Percentiles rank a stretch among this genome's conserved stretches.
Conservation (phyloP, 208 protist species). For the Trypanosoma scelopori region DNA sequence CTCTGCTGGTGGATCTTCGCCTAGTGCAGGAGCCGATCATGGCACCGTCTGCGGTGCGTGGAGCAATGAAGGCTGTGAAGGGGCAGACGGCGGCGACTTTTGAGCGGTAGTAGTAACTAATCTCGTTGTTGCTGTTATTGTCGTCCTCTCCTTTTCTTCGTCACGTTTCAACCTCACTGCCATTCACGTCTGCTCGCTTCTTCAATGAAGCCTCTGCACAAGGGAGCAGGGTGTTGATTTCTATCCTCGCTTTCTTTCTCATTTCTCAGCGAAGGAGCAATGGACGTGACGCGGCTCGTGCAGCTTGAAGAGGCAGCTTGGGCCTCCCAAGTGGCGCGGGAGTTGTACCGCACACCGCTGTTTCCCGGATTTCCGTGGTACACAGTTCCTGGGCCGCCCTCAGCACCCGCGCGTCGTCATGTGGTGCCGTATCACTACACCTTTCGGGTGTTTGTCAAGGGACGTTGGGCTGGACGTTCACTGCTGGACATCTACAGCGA, state of each 20-base stretch:
- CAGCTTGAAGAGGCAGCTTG: slow-evolving; percentile 61
- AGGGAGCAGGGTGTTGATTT: too few species aligned
- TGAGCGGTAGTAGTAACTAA: not conserved
- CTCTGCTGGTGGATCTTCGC: slow-evolving; percentile 36
- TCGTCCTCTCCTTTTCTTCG: too few species aligned
- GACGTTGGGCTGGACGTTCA: slow-evolving; percentile 86
- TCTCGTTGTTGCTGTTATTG: not conserved
- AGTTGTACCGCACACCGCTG: slow-evolving; percentile 59
- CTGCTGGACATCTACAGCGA: slow-evolving; percentile 88
- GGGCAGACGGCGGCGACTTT: slow-evolving; percentile 10
- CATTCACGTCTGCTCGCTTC: too few species aligned
- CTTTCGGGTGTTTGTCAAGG: slow-evolving; percentile 92
- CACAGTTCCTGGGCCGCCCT: slow-evolving; percentile 32
- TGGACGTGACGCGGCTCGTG: slow-evolving; percentile 24
- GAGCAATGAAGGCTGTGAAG: slow-evolving; percentile 38
- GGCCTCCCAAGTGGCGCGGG: slow-evolving; percentile 27
- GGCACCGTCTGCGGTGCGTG: slow-evolving; percentile 41
- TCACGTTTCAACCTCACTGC: too few species aligned
- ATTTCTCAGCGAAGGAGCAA: not conserved
- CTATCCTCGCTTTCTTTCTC: slow-evolving; percentile 2
- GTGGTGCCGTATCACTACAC: slow-evolving; percentile 91
- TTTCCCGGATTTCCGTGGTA: slow-evolving; percentile 80
- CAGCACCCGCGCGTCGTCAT: slow-evolving; percentile 39
- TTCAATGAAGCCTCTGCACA: too few species aligned
- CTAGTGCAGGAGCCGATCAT: slow-evolving; percentile 46